These are phyloP conservation scores for Podosphaera xanthii DNA, from an alignment of 2,329 filamentous ascomycete species.

Conservation along the genomic window DNA sequence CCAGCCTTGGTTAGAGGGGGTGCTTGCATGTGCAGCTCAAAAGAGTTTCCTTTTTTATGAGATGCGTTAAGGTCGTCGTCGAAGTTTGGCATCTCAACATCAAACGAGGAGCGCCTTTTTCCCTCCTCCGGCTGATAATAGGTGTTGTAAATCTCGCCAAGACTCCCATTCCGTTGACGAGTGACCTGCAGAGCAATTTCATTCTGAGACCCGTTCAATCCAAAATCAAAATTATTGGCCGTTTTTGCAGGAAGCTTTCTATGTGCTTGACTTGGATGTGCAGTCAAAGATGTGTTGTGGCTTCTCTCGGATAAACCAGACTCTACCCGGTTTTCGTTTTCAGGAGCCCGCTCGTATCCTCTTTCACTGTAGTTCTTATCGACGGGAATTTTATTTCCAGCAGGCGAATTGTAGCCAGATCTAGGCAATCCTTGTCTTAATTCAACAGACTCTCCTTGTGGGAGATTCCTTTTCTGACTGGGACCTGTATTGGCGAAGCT, in stretches of 20 bases:
- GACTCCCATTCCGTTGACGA: slow-evolving; percentile 11
- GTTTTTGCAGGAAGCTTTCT: slow-evolving; percentile 4
- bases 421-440: slow-evolving; percentile 2
- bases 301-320: not conserved
- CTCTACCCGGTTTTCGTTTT: not conserved
- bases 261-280: slow-evolving; percentile 18
- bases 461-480: slow-evolving; percentile 10
- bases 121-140: slow-evolving; percentile 21
- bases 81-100: slow-evolving; percentile 15
- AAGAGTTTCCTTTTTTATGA: slow-evolving; percentile 10
- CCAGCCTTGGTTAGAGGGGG: slow-evolving; percentile 18
- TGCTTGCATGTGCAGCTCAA: slow-evolving; percentile 14
- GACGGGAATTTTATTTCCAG: slow-evolving; percentile 18
- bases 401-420: slow-evolving; percentile 23
- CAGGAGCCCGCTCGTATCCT: not conserved
- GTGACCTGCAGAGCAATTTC: not conserved
- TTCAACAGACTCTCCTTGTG: slow-evolving; percentile 9
- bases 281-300: not conserved
- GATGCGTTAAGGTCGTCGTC: slow-evolving; percentile 6
- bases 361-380: not conserved
- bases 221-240: not conserved
- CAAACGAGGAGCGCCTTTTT: slow-evolving; percentile 7
- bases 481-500: slow-evolving; percentile 10
- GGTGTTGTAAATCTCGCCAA: slow-evolving; percentile 31
- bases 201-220: not conserved